phyloP scores from a whole-genome alignment of 257 asterid species.

The Scutellaria galericulata region DNA sequence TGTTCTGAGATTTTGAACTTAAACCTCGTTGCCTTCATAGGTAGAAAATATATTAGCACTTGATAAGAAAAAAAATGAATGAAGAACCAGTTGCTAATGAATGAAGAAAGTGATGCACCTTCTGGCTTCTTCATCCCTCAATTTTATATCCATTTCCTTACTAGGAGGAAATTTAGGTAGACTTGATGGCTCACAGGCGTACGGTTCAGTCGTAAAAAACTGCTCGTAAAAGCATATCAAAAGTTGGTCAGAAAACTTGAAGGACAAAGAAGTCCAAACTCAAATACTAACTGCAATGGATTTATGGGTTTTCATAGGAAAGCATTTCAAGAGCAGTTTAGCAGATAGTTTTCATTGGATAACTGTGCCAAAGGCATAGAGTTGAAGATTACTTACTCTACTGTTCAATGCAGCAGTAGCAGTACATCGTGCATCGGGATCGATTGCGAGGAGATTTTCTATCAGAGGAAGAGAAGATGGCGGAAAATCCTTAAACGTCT shows the following conservation, averaged over 20 bases:
- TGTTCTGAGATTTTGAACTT: conserved; percentile 53
- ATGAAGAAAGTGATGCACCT: conserved; percentile 53
- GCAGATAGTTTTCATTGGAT: not conserved
- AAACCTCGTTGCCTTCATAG: conserved; percentile 62
- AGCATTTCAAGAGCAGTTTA: not conserved
- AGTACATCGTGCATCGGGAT: conserved; percentile 83
- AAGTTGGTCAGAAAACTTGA: not conserved
- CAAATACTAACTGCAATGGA: not conserved
- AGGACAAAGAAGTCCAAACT: conserved; percentile 1
- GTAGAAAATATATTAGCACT: conserved; percentile 35
- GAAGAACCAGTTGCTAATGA: not conserved
- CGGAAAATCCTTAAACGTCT: conserved; percentile 80
- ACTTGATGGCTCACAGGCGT: conserved; percentile 84
- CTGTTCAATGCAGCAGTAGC: conserved; percentile 76
- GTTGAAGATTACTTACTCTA: conserved; percentile 53
- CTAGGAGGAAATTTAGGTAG: conserved; percentile 92
- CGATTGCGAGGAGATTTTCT: conserved; percentile 75
- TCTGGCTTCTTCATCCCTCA: conserved; percentile 83
- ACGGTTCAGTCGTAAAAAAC: conserved; percentile 79
- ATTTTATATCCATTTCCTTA: conserved; percentile 91
- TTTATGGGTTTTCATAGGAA: not conserved
- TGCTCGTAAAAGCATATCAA: conserved; percentile 38
- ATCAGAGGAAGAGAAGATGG: conserved; percentile 63
- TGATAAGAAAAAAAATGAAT: not conserved
- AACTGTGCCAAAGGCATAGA: not conserved